These are phyloP conservation scores for Spizellomyces punctatus DNA, from an alignment of 192 early-diverging fungal species.

Conservation along the genomic window DNA sequence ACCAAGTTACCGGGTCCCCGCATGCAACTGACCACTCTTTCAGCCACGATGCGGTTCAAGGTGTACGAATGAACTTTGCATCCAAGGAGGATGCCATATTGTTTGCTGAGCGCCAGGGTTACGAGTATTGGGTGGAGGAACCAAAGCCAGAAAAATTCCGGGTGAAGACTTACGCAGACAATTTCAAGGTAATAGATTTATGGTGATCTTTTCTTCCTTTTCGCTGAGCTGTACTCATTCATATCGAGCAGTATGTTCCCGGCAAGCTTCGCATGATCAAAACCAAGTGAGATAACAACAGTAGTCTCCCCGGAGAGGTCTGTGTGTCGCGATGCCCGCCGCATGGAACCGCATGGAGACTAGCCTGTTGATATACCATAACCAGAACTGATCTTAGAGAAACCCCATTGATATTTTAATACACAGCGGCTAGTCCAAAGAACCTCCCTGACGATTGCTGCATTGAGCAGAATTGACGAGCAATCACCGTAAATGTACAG, in stretches of 20 bases:
- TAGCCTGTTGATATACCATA: too few species aligned
- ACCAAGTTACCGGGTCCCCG: too few species aligned
- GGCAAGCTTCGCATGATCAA: constrained; percentile 78
- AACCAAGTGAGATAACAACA: constrained; percentile 77
- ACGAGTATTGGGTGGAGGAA: constrained; percentile 89
- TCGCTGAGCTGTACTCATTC: neutral
- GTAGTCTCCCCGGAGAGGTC: too few species aligned
- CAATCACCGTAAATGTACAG: too few species aligned
- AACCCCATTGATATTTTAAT: too few species aligned
- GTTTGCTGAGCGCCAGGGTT: constrained; percentile 97
- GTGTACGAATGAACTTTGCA: constrained; percentile 78
- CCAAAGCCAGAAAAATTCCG: constrained; percentile 79
- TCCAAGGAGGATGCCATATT: constrained; percentile 85
- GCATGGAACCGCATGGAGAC: too few species aligned
- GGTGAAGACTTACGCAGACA: constrained; percentile 87
- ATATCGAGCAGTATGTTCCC: constrained; percentile 58
- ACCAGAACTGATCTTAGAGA: too few species aligned
- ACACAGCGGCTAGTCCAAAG: too few species aligned
- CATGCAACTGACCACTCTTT: too few species aligned
- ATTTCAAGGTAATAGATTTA: constrained; percentile 67
- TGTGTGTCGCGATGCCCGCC: too few species aligned
- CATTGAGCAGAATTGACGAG: too few species aligned
- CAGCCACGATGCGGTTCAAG: constrained; percentile 83
- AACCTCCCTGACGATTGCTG: too few species aligned
- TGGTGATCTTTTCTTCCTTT: neutral